These are phyloP conservation scores for Leccinum ambiguum DNA, from an alignment of 1,284 basidiomycete species.

Conservation along the genomic window DNA sequence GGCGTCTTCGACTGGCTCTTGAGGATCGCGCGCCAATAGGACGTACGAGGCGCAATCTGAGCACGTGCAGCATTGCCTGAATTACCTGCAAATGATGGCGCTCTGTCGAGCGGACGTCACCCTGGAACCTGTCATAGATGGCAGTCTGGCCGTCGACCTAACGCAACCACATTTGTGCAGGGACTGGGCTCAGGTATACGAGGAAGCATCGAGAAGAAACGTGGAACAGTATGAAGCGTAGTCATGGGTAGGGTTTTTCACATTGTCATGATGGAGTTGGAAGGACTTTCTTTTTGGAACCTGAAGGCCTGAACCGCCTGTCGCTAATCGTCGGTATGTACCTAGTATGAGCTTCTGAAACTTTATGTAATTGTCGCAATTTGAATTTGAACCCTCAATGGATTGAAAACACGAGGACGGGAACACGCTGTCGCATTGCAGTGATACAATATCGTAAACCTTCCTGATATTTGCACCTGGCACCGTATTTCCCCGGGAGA, in stretches of 20 bases:
- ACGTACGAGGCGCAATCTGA: conserved; percentile 37
- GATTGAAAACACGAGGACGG: background rate
- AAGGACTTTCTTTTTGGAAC: background rate
- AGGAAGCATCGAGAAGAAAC: conserved; percentile 25
- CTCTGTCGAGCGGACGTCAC: conserved; percentile 37
- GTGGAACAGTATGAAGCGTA: conserved; percentile 11
- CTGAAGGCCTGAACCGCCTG: background rate
- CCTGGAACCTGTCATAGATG: conserved; percentile 32
- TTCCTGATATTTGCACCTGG: background rate
- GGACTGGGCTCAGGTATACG: conserved; percentile 48
- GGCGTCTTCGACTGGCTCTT: too few relatives aligned
- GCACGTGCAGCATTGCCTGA: conserved; percentile 36
- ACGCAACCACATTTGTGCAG: conserved; percentile 43
- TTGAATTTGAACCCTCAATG: background rate
- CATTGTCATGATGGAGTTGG: background rate
- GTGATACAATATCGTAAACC: background rate
- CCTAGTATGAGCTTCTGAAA: background rate
- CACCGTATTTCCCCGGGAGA: background rate
- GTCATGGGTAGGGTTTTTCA: background rate
- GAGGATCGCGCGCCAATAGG: conserved; percentile 15
- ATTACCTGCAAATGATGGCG: conserved; percentile 35
- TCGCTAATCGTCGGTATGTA: background rate
- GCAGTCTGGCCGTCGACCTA: conserved; percentile 39
- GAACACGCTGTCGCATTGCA: background rate
- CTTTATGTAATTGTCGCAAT: background rate